phyloP scores from a whole-genome alignment of 768 basidiomycete species.

The Leucocoprinus birnbaumii region DNA sequence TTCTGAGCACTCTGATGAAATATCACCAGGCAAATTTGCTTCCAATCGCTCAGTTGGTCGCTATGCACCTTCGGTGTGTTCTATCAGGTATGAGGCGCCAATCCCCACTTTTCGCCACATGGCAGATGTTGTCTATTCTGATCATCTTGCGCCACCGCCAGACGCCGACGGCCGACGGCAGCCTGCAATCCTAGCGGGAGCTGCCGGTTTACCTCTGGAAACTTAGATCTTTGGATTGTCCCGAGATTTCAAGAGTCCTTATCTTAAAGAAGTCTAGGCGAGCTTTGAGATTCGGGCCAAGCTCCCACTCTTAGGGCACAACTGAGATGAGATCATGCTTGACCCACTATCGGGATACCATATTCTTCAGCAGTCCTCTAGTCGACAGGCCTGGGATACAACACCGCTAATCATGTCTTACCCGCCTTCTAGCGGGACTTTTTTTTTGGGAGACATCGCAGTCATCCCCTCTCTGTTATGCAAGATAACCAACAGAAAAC shows the following conservation, averaged over 20 bases:
- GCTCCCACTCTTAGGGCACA: neutral
- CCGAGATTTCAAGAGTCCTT: slow-evolving; percentile 42
- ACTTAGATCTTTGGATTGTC: slow-evolving; percentile 59
- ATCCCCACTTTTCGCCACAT: neutral
- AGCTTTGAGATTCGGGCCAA: slow-evolving; percentile 10
- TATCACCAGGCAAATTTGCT: slow-evolving; percentile 55
- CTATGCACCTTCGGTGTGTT: slow-evolving; percentile 60
- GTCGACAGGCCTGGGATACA: neutral
- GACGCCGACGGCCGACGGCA: slow-evolving; percentile 60
- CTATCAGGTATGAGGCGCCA: slow-evolving; percentile 38
- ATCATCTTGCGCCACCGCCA: slow-evolving; percentile 15
- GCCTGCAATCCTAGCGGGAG: slow-evolving; percentile 53
- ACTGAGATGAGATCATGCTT: neutral
- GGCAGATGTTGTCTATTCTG: no score
- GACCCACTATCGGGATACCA: neutral
- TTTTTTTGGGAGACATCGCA: slow-evolving; percentile 58
- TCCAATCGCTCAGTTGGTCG: slow-evolving; percentile 51
- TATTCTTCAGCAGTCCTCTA: neutral
- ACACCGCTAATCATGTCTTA: slow-evolving; percentile 1
- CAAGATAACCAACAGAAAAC: slow-evolving; percentile 58
- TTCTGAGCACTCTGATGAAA: neutral
- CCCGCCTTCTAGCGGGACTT: slow-evolving; percentile 38
- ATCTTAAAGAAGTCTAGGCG: slow-evolving; percentile 47
- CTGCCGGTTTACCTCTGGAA: slow-evolving; percentile 40
- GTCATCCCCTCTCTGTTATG: slow-evolving; percentile 59